Percentiles rank a stretch among this genome's conserved stretches.
These are phyloP conservation scores for Nigrospora sphaerica DNA, from an alignment of 2,329 filamentous ascomycete species.

Conservation along the genomic window DNA sequence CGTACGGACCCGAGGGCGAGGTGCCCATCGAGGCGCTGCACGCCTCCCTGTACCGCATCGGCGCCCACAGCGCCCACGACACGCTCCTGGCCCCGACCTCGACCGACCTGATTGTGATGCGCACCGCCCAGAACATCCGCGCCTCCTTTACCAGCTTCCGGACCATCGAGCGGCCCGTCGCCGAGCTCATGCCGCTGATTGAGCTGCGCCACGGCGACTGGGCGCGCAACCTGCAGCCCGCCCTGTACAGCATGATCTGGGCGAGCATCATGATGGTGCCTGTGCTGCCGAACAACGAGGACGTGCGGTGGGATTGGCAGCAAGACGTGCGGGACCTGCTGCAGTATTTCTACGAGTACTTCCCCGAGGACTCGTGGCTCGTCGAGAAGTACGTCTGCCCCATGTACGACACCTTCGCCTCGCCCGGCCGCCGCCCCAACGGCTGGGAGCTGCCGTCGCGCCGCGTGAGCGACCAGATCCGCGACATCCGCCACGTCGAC, in stretches of 20 bases:
- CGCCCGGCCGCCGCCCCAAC: slow-evolving; percentile 19
- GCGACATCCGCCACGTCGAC: slow-evolving; percentile 37
- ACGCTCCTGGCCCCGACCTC: slow-evolving; percentile 57
- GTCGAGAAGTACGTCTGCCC: slow-evolving; percentile 62
- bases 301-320: slow-evolving; percentile 42
- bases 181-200: slow-evolving; percentile 28
- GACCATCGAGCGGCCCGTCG: slow-evolving; percentile 27
- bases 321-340: slow-evolving; percentile 59
- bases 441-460: slow-evolving; percentile 25
- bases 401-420: slow-evolving; percentile 42
- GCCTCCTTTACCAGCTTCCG: slow-evolving; percentile 53
- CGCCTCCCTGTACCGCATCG: slow-evolving; percentile 45
- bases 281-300: slow-evolving; percentile 26
- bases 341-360: slow-evolving; percentile 56
- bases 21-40: slow-evolving; percentile 53
- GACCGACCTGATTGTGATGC: slow-evolving; percentile 61
- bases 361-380: slow-evolving; percentile 65
- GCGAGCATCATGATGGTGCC: slow-evolving; percentile 51
- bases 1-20: slow-evolving; percentile 65
- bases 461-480: slow-evolving; percentile 27
- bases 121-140: slow-evolving; percentile 75
- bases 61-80: slow-evolving; percentile 32
- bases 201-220: slow-evolving; percentile 39
- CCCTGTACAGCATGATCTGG: slow-evolving; percentile 71
- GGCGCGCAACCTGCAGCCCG: slow-evolving; percentile 46